phyloP scores from a whole-genome alignment of 2,329 filamentous ascomycete genomes.

The Colletotrichum sp. region DNA sequence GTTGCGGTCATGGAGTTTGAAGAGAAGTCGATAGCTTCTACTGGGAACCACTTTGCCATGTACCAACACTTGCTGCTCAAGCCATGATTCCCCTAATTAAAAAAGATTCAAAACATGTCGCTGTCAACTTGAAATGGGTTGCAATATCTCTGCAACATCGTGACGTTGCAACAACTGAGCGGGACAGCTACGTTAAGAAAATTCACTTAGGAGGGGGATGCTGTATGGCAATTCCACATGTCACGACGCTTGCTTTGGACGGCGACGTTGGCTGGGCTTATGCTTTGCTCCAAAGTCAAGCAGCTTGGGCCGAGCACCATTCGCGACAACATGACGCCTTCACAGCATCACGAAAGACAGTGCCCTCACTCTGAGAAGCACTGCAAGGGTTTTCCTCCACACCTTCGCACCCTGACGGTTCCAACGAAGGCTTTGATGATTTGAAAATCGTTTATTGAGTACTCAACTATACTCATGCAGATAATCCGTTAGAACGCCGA shows the following conservation, averaged over 20 bases:
- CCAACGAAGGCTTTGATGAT: constrained; percentile 20
- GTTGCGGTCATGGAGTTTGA: constrained; percentile 18
- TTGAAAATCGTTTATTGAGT: constrained; percentile 17
- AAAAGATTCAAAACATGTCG: background rate
- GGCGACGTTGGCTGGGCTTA: background rate
- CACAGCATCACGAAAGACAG: background rate
- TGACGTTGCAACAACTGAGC: background rate
- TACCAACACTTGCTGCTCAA: constrained; percentile 10
- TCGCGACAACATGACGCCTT: background rate
- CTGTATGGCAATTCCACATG: background rate
- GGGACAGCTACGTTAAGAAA: too few species aligned
- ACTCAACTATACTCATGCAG: background rate
- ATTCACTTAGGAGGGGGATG: too few species aligned
- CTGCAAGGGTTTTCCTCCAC: constrained; percentile 13
- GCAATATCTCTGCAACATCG: background rate
- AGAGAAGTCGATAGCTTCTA: background rate
- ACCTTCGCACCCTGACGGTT: constrained; percentile 21
- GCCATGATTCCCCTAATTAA: constrained; percentile 1
- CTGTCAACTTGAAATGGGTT: background rate
- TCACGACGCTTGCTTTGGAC: background rate
- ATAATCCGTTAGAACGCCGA: constrained; percentile 9
- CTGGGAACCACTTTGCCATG: constrained; percentile 1
- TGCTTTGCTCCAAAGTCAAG: too few species aligned
- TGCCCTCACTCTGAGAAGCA: background rate
- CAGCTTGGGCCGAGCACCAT: background rate